Evolutionary conservation across 2,329 filamentous ascomycete genomes (phyloP), one percentile per base, ranked within the genome.

Genomic region (Venturia pyrina): DNA sequence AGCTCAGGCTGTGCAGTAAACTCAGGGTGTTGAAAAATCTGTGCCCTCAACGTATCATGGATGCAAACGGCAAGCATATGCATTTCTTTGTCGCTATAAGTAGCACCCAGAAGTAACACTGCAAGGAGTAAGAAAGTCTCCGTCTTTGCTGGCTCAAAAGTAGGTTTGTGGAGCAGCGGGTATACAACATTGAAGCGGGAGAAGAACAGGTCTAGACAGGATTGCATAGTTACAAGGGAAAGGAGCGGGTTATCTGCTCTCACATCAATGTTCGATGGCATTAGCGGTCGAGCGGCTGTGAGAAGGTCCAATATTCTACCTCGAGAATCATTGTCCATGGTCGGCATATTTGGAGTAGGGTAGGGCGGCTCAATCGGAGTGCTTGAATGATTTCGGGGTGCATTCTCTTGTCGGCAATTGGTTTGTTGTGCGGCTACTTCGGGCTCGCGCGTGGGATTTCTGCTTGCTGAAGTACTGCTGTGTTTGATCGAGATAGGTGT

Each of bases 21-120:
- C 0, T 80, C 80, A 0, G 78, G 74, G 70, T 85, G 82, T 13
- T 81, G 80, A 64, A 87, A 83, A n/a, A 87, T 84, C 56, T 83
- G 81, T 7, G 83, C 82, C 10, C 84, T 78, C 5, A 87, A 77
- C 1, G 83, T 79, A 69, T 87, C 84, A 68, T 87, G 85, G 13
- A 87, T 83, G 67, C 83, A 85, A 21, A 76, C 83, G 7, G 85
- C 84, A 2, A 87, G 74, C 63, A 85, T 80, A 68, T 87, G 85
- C 0, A 83, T 80, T 48, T 83, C 82, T 65, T 85, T 85, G 63
- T 79, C 81, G 13, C 80, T 79, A 69, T 87, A 87, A 0, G 85
- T 87, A 0, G 85, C 85, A 0, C 85, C 85, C n/a, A 87, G 78
- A 2, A 85, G 76, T 2, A 87, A 68, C 0, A 87, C 78, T 0